Conservation (phyloP, 2,329 filamentous ascomycete species). For the Trichoderma atroviride region DNA sequence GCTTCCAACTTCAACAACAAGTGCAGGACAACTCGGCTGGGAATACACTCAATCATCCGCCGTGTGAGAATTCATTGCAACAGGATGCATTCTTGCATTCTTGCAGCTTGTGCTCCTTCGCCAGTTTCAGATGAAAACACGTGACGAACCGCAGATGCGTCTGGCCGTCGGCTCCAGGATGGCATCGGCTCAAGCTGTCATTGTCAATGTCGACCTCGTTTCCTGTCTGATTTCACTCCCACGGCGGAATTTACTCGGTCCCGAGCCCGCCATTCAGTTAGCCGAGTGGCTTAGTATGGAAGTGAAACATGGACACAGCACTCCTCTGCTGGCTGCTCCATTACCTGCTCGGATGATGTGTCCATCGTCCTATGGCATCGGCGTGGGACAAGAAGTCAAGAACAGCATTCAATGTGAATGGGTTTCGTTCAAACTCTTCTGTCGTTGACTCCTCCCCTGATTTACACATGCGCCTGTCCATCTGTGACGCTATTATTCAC, state of each 20-base stretch:
- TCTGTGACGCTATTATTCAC: not conserved
- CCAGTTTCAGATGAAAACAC: conserved; percentile 6
- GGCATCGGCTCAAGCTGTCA: not conserved
- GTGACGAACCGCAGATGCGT: conserved; percentile 22
- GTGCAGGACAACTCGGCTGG: not conserved
- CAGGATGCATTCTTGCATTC: not conserved
- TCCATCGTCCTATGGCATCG: not conserved
- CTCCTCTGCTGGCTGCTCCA: not conserved
- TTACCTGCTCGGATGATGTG: not conserved
- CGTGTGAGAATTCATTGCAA: not conserved
- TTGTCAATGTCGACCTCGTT: not conserved
- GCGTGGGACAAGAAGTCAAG: not conserved
- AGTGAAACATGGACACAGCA: not conserved
- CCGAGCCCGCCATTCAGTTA: not conserved
- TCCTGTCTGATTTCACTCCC: rapidly evolving
- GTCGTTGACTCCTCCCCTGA: too few species aligned
- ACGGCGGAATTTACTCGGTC: not conserved
- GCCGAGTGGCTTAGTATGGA: not conserved
- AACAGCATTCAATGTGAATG: not conserved
- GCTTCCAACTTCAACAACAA: not conserved
- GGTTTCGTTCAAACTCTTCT: not conserved
- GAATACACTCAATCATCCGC: not conserved
- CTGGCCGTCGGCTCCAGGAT: conserved; percentile 5
- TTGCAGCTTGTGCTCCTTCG: conserved; percentile 7
- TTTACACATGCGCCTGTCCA: not conserved